A percentile compares a stretch with the other conserved stretches of the same genome.
These are phyloP conservation scores for Salix dunnii DNA, from an alignment of 345 rosid genomes.

Conservation along the genomic window DNA sequence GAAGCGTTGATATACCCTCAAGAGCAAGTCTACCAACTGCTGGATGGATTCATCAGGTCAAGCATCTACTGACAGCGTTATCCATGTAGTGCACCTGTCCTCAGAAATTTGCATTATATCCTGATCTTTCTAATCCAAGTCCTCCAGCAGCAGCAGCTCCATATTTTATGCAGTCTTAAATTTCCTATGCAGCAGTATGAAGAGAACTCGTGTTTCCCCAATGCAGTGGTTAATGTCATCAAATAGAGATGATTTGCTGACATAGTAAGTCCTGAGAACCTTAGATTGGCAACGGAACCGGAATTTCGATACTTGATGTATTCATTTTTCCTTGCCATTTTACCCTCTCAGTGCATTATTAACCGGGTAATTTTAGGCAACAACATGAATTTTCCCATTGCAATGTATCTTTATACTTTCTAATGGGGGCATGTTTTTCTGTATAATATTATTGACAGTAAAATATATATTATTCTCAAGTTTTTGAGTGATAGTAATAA, in stretches of 20 bases:
- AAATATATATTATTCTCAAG: no score
- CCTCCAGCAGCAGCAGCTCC: constrained; percentile 19
- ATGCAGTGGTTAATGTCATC: background rate
- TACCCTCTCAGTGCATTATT: no score
- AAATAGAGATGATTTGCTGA: background rate
- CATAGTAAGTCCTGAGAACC: background rate
- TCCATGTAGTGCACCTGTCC: constrained; percentile 41
- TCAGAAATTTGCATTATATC: constrained; percentile 36
- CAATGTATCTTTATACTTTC: no score
- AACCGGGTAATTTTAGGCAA: no score
- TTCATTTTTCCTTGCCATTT: background rate
- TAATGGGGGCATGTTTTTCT: no score
- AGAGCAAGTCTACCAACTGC: constrained; percentile 39
- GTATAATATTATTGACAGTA: no score
- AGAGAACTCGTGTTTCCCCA: background rate
- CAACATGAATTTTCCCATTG: no score
- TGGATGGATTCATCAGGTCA: constrained; percentile 46
- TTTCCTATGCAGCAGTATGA: background rate
- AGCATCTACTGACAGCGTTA: constrained; percentile 20
- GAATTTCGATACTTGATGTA: background rate
- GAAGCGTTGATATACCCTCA: constrained; percentile 51
- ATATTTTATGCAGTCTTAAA: no score
- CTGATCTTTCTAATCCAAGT: constrained; percentile 37
- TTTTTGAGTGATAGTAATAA: no score
- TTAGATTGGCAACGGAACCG: background rate